Evolutionary conservation across 495 filamentous ascomycete species (phyloP), one percentile per base, ranked within the genome.

Genomic region (Echria macrotheca): DNA sequence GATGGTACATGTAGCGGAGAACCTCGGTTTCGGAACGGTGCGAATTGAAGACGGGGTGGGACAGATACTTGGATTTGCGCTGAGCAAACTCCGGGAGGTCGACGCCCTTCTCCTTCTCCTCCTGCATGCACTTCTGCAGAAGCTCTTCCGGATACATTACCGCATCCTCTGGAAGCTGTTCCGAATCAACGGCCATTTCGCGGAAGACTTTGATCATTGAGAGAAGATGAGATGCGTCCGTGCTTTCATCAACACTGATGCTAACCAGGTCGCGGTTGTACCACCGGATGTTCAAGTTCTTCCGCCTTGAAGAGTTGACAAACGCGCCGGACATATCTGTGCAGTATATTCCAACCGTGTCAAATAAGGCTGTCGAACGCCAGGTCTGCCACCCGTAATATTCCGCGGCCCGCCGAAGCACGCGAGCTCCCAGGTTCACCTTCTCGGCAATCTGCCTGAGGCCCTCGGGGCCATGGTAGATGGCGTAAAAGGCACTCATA

Each of bases 21-120:
- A 98, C 79, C 65, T 96, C 89, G 2, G 93, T 96, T 68, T 98
- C 93, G 0, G 94, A 97, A 70, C 95, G 93, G 67, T 98, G 83
- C 17, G 84, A 84, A 71, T 97, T 98, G 80, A 98, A 98, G 8
- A 96, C 89, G 1, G 93, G 89, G 62, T 98, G 94, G 5, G 86
- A 89, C 32, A 98, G 72, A 66, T 85, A 98, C 14, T 73, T 43
- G 1, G 85, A 88, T 9, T 76, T 87, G 61, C 93, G 80, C 57
- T 79, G 81, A 44, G 96, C 74, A 19, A 61, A 59, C 6, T 78
- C 68, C 1, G 86, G 84, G 22, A 83, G 60, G 12, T 67, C 70
- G n/a, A 24, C 15, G 22, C 12, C 44, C 12, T 11, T n/a, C 17
- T 24, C 62, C 22, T 52, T 29, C 12, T 53, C 40, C 19, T 38